These are phyloP conservation scores for Spirogloea muscicola DNA, from an alignment of 139 green algal species.

Conservation along the genomic window DNA sequence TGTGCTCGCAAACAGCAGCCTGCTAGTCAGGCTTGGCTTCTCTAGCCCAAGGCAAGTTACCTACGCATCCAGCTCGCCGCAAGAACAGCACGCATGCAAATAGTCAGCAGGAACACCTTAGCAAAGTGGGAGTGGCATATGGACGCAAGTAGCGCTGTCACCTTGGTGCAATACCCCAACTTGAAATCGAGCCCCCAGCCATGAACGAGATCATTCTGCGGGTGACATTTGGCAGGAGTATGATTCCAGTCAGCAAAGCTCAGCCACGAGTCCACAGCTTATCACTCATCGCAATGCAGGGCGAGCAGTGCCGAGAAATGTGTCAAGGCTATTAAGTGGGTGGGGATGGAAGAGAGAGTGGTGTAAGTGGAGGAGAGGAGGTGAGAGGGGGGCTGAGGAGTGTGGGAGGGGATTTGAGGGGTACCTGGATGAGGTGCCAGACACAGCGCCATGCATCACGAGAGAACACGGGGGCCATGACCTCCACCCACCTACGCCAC, in stretches of 20 bases:
- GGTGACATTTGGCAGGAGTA: not conserved
- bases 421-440: slow-evolving; percentile 46
- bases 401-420: not conserved
- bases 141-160: not conserved
- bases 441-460: slow-evolving; percentile 31
- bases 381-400: too few species aligned
- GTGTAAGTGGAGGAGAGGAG: too few species aligned
- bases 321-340: too few species aligned
- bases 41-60: not conserved
- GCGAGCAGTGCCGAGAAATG: too few species aligned
- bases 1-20: not conserved
- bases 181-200: slow-evolving; percentile 25
- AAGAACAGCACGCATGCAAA: not conserved
- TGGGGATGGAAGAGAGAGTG: too few species aligned
- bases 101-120: not conserved
- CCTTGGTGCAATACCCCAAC: slow-evolving; percentile 5
- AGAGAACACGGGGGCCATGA: slow-evolving; percentile 47
- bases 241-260: not conserved
- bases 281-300: not conserved
- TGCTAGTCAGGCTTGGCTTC: not conserved
- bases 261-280: not conserved
- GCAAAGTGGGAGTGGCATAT: not conserved
- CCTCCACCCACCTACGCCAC: slow-evolving; percentile 38
- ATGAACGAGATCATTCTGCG: slow-evolving; percentile 39
- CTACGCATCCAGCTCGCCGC: not conserved